Evolutionary conservation across 768 basidiomycete genomes (phyloP).

Genomic region (Kwoniella shandongensis): DNA sequence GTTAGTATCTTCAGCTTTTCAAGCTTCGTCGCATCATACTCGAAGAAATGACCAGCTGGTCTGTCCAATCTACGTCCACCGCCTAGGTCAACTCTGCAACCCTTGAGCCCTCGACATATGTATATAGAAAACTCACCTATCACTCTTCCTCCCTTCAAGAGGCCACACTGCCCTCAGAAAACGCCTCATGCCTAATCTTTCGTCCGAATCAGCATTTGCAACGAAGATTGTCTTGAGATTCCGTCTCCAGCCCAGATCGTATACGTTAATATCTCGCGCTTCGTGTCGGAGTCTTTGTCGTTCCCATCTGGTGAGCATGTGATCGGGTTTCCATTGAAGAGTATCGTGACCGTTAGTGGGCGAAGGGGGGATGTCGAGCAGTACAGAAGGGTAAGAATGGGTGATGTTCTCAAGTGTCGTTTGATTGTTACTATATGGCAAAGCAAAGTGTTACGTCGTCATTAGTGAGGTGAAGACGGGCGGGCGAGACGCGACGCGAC

Average conservation of each 20-base stretch:
- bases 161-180: constrained; percentile 24
- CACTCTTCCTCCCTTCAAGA: background rate
- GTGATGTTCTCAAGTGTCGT: constrained; percentile 47
- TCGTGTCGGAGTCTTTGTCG: constrained; percentile 29
- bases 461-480: constrained; percentile 1
- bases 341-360: background rate
- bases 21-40: constrained; percentile 21
- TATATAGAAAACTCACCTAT: background rate
- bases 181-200: background rate
- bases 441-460: background rate
- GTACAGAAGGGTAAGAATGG: constrained; percentile 39
- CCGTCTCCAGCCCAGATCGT: constrained; percentile 47
- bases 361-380: constrained; percentile 20
- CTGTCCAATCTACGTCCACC: constrained; percentile 10
- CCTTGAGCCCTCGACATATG: too few species aligned
- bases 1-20: constrained; percentile 28
- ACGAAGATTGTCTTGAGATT: constrained; percentile 37
- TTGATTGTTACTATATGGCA: constrained; percentile 31
- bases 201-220: constrained; percentile 6
- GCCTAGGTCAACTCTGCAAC: too few species aligned
- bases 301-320: constrained; percentile 42
- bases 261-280: constrained; percentile 44
- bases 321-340: constrained; percentile 39
- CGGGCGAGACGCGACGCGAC: background rate
- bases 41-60: constrained; percentile 21